Percentiles rank a stretch among this genome's conserved stretches.
Evolutionary conservation across 768 basidiomycete species (phyloP).

Genomic region (Lentinula lateritia): DNA sequence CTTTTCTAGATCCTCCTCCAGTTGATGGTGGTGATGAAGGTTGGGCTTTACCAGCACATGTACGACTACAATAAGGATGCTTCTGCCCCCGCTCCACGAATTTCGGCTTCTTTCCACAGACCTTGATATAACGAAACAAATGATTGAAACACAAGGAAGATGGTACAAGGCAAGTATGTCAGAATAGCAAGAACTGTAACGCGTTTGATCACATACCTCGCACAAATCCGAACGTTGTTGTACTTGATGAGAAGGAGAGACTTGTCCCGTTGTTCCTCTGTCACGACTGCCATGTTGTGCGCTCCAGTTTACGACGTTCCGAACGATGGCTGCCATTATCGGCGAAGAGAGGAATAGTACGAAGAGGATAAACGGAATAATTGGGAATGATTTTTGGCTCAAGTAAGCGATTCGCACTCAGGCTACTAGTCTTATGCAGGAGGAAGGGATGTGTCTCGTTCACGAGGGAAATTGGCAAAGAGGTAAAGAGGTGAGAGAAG

Average conservation of each 20-base stretch:
- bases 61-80: conserved; percentile 31
- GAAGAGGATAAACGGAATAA: not conserved
- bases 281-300: not conserved
- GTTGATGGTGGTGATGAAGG: not conserved
- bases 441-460: too few relatives aligned
- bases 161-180: not conserved
- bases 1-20: not conserved
- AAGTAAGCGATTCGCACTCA: too few relatives aligned
- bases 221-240: not conserved
- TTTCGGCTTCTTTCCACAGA: conserved; percentile 28
- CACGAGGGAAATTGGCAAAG: too few relatives aligned
- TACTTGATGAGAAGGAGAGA: not conserved
- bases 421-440: too few relatives aligned
- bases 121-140: conserved; percentile 11
- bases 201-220: not conserved
- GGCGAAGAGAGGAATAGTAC: not conserved
- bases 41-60: conserved; percentile 27
- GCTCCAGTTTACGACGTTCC: conserved; percentile 1
- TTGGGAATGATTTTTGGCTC: too few relatives aligned
- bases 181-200: too few relatives aligned
- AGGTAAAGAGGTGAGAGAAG: too few relatives aligned
- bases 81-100: conserved; percentile 25
- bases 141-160: not conserved
- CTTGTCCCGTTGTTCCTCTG: not conserved
- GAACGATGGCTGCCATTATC: not conserved